Conservation (phyloP, 2,329 filamentous ascomycete species). For the Paraphoma sp. region DNA sequence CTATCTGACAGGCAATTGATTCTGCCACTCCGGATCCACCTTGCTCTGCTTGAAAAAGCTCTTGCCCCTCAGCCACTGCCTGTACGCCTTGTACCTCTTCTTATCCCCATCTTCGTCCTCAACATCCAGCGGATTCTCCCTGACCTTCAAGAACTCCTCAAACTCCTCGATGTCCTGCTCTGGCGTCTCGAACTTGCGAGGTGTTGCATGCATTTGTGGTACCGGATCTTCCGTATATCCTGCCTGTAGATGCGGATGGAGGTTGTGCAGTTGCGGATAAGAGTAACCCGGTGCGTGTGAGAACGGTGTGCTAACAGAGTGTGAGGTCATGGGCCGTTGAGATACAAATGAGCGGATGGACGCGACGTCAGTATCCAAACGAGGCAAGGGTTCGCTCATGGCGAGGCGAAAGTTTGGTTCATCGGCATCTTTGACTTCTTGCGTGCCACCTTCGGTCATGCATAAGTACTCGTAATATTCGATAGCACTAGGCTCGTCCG, state of each 20-base stretch:
- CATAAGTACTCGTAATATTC: conserved; percentile 85
- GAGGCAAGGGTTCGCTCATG: conserved; percentile 15
- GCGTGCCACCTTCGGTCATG: conserved; percentile 46
- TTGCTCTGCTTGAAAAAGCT: conserved; percentile 89
- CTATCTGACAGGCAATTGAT: conserved; percentile 41
- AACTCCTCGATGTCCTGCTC: conserved; percentile 77
- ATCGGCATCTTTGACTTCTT: conserved; percentile 24
- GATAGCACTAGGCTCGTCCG: conserved; percentile 56
- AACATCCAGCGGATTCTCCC: conserved; percentile 85
- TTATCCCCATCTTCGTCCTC: conserved; percentile 84
- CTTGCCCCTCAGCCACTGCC: conserved; percentile 93
- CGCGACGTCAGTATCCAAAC: conserved; percentile 30
- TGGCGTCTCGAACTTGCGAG: conserved; percentile 55
- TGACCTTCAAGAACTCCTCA: conserved; percentile 75
- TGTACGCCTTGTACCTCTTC: conserved; percentile 96
- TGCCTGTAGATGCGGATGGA: conserved; percentile 23
- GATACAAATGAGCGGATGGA: conserved; percentile 34
- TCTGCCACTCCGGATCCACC: conserved; percentile 58
- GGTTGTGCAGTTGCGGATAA: conserved; percentile 23
- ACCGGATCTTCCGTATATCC: conserved; percentile 7
- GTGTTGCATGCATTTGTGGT: conserved; percentile 10
- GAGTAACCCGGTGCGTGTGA: conserved; percentile 39
- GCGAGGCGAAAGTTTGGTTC: conserved; percentile 21
- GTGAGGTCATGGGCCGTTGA: conserved; percentile 34
- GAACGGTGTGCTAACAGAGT: conserved; percentile 39